phyloP scores from a whole-genome alignment of 1,284 basidiomycete genomes.

The Apiotrichum akiyoshidainum region DNA sequence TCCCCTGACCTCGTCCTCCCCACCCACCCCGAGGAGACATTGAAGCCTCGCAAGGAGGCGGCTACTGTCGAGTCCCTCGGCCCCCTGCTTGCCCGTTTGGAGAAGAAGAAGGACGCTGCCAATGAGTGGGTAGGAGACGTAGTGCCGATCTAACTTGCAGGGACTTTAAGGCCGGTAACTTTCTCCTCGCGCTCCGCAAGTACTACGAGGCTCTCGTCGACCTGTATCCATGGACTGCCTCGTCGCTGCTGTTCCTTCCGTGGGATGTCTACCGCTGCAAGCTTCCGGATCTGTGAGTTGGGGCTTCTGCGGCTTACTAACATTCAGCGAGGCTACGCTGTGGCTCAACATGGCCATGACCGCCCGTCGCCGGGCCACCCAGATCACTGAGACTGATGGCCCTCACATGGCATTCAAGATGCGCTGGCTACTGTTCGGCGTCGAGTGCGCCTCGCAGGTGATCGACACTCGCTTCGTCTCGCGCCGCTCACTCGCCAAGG shows the following conservation, averaged over 20 bases:
- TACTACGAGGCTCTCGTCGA: background rate
- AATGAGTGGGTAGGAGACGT: background rate
- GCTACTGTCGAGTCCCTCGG: background rate
- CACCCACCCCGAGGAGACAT: background rate
- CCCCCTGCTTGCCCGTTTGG: background rate
- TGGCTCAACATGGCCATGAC: constrained; percentile 6
- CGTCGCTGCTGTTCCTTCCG: background rate
- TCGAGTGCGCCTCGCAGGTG: background rate
- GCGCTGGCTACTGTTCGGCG: background rate
- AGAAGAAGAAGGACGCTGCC: background rate
- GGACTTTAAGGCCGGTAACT: background rate
- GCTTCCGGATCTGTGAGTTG: background rate
- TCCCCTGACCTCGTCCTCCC: background rate
- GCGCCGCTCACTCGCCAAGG: constrained; percentile 1
- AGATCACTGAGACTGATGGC: background rate
- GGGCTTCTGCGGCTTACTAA: too few relatives aligned
- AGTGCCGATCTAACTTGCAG: background rate
- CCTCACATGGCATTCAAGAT: background rate
- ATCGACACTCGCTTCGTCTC: constrained; percentile 2
- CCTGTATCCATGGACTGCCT: background rate
- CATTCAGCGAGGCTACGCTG: background rate
- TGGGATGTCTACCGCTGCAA: background rate
- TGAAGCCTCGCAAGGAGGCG: background rate
- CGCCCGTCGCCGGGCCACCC: background rate
- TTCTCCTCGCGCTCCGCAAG: background rate